phyloP scores from a whole-genome alignment of 2,329 filamentous ascomycete genomes.

The Fusarium buxicola region DNA sequence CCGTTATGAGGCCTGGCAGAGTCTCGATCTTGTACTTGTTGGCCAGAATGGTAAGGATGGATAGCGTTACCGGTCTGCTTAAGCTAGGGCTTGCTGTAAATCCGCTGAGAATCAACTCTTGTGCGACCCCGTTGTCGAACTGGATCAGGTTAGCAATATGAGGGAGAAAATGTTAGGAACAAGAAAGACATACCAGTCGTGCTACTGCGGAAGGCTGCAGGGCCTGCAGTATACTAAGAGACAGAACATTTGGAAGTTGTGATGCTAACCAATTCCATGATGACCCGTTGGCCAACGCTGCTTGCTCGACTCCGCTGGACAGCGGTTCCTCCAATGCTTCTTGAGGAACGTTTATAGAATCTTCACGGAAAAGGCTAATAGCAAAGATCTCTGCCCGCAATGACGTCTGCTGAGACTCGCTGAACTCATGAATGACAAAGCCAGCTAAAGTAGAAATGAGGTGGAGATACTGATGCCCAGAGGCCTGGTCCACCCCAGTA shows the following conservation, averaged over 20 bases:
- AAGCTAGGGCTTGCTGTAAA: slow-evolving; percentile 31
- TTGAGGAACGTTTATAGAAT: slow-evolving; percentile 39
- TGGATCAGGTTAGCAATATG: slow-evolving; percentile 36
- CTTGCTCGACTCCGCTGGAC: not conserved
- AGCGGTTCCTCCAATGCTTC: slow-evolving; percentile 14
- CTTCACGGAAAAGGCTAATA: slow-evolving; percentile 53
- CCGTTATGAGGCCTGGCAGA: slow-evolving; percentile 41
- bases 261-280: slow-evolving; percentile 51
- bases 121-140: slow-evolving; percentile 53
- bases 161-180: slow-evolving; percentile 2
- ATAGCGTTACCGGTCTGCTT: slow-evolving; percentile 47
- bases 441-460: slow-evolving; percentile 52
- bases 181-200: slow-evolving; percentile 48
- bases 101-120: slow-evolving; percentile 50
- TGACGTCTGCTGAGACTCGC: slow-evolving; percentile 51
- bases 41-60: slow-evolving; percentile 56
- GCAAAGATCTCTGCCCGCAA: slow-evolving; percentile 50
- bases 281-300: slow-evolving; percentile 28
- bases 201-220: slow-evolving; percentile 51
- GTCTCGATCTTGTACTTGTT: slow-evolving; percentile 59
- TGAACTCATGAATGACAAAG: slow-evolving; percentile 53
- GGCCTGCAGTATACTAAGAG: slow-evolving; percentile 54
- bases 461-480: slow-evolving; percentile 52
- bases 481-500: slow-evolving; percentile 37
- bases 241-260: slow-evolving; percentile 50